These are phyloP conservation scores for Curvularia sp. DNA, from an alignment of 2,329 filamentous ascomycete species.

Conservation along the genomic window DNA sequence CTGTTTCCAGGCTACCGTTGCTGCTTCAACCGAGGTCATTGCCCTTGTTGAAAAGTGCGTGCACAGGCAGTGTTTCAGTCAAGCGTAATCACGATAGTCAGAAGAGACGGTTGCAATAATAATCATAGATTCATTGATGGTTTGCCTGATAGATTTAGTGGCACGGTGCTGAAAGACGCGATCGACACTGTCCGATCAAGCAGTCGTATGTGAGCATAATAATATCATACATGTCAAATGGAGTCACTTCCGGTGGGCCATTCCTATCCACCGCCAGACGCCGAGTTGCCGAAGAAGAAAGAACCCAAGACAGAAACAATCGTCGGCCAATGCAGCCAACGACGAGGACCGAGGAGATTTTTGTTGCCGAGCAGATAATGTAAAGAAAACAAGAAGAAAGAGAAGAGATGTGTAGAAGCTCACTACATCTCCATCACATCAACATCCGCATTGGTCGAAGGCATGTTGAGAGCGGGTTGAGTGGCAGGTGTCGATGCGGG, in stretches of 20 bases:
- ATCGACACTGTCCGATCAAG: slow-evolving; percentile 47
- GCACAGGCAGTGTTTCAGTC: neutral
- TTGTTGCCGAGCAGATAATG: slow-evolving; percentile 31
- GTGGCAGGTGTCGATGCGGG: slow-evolving; percentile 31
- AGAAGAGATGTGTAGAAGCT: slow-evolving; percentile 13
- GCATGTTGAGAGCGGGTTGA: slow-evolving; percentile 28
- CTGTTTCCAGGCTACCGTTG: neutral
- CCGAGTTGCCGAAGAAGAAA: slow-evolving; percentile 39
- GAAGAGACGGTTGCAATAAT: slow-evolving; percentile 2
- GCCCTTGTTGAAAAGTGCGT: neutral
- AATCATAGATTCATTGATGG: slow-evolving; percentile 34
- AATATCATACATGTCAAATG: slow-evolving; percentile 43
- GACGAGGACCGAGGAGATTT: slow-evolving; percentile 32
- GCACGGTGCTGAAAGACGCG: slow-evolving; percentile 38
- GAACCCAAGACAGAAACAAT: slow-evolving; percentile 35
- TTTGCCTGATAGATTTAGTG: slow-evolving; percentile 36
- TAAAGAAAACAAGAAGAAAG: slow-evolving; percentile 26
- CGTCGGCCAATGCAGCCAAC: slow-evolving; percentile 30
- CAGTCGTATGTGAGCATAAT: slow-evolving; percentile 42
- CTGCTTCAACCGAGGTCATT: neutral
- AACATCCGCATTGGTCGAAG: slow-evolving; percentile 31
- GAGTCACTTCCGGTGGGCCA: slow-evolving; percentile 38
- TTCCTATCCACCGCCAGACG: slow-evolving; percentile 43
- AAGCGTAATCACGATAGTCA: neutral
- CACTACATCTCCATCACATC: slow-evolving; percentile 50